These are phyloP conservation scores for Begonia peltatifolia DNA, from an alignment of 306 rosid genomes.

Conservation along the genomic window DNA sequence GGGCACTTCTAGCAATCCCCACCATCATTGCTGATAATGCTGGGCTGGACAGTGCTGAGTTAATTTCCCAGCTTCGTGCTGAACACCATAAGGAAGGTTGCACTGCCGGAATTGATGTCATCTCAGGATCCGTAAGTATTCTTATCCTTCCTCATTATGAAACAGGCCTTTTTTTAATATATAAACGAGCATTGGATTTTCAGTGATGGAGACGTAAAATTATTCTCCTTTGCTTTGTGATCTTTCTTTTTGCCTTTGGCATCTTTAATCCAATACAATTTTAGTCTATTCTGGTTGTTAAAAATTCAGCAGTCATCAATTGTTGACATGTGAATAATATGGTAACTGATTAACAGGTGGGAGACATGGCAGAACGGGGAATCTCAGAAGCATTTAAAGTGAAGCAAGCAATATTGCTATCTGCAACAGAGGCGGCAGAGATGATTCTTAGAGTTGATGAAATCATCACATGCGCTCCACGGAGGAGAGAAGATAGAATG, in stretches of 20 bases:
- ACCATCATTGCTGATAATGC: constrained; percentile 95
- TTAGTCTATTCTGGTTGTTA: too few species aligned
- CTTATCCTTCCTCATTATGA: too few species aligned
- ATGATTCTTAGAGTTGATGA: constrained; percentile 98
- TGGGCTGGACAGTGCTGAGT: constrained; percentile 95
- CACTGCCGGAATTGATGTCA: constrained; percentile 84
- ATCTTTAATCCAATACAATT: too few species aligned
- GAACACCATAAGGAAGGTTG: constrained; percentile 85
- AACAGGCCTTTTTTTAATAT: too few species aligned
- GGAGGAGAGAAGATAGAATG: constrained; percentile 94
- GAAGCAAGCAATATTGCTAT: constrained; percentile 84
- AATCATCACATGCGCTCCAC: constrained; percentile 92
- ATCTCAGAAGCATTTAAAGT: constrained; percentile 84
- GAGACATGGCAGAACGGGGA: constrained; percentile 77
- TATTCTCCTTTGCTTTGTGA: too few species aligned
- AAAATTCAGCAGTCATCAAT: too few species aligned
- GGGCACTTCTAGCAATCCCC: constrained; percentile 78
- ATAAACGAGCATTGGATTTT: too few species aligned
- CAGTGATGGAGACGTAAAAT: too few species aligned
- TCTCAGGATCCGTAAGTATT: constrained; percentile 77
- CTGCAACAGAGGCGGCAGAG: constrained; percentile 95
- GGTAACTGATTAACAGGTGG: constrained; percentile 29
- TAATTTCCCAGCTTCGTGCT: constrained; percentile 89
- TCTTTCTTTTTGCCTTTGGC: too few species aligned
- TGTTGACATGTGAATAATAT: too few species aligned